Evolutionary conservation across 805 yeast species (phyloP).

Genomic region (Tetrapisispora namnaoensis): DNA sequence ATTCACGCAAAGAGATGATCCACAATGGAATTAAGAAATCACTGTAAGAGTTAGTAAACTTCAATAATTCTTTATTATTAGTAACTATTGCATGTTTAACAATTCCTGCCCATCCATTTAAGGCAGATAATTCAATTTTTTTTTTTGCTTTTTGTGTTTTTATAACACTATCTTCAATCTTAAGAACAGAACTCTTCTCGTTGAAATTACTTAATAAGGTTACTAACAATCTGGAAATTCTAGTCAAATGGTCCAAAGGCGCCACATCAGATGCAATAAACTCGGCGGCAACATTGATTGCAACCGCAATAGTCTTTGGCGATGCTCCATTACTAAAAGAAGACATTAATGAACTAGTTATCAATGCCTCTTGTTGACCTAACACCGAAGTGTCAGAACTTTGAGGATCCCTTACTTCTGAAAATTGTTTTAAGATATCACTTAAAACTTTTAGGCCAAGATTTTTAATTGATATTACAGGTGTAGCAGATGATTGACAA

Average conservation of each 20-base stretch:
- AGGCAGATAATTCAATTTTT: conserved; percentile 47
- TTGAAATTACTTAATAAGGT: conserved; percentile 51
- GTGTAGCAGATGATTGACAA: conserved; percentile 71
- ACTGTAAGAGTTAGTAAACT: conserved; percentile 46
- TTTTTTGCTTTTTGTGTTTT: conserved; percentile 38
- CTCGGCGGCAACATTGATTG: conserved; percentile 68
- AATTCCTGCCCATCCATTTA: conserved; percentile 68
- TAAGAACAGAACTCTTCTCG: conserved; percentile 26
- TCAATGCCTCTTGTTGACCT: conserved; percentile 92
- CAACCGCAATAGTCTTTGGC: conserved; percentile 63
- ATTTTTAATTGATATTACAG: conserved; percentile 48
- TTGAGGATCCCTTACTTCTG: conserved; percentile 58
- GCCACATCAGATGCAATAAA: conserved; percentile 57
- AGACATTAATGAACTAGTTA: conserved; percentile 80
- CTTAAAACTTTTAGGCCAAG: conserved; percentile 61
- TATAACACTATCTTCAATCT: conserved; percentile 48
- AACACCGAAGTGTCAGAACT: conserved; percentile 61
- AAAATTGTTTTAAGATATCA: conserved; percentile 49
- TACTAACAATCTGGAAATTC: conserved; percentile 57
- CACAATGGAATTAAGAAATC: conserved; percentile 63
- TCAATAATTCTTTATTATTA: conserved; percentile 35
- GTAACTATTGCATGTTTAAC: conserved; percentile 26
- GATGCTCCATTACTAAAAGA: conserved; percentile 69
- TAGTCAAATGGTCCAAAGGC: conserved; percentile 37
- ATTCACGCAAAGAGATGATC: conserved; percentile 68